Percentiles rank a stretch among this genome's conserved stretches.
Evolutionary conservation across 106 monocot species (phyloP).

Genomic region (Acanthochlamys bracteata): DNA sequence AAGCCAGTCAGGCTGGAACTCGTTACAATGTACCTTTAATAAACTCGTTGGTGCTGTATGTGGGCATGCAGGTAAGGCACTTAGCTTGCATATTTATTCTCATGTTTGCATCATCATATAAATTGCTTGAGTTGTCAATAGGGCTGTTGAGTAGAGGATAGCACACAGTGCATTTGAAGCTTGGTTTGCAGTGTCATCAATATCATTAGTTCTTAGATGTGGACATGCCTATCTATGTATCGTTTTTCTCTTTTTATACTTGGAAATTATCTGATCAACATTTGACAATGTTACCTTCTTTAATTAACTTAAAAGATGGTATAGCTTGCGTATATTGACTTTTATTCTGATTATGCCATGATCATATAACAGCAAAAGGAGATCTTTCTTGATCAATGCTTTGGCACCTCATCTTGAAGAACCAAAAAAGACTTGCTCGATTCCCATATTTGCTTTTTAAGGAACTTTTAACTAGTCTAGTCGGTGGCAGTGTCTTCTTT

Average conservation of each 20-base stretch:
- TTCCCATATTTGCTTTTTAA: too few species aligned
- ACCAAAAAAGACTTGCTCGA: too few species aligned
- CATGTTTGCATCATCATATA: neutral
- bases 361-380: too few species aligned
- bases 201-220: too few species aligned
- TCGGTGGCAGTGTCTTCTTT: neutral
- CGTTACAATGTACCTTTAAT: constrained; percentile 91
- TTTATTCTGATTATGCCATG: too few species aligned
- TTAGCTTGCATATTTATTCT: neutral
- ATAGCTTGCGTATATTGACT: too few species aligned
- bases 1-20: constrained; percentile 62
- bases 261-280: neutral
- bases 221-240: neutral
- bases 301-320: too few species aligned
- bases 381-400: too few species aligned
- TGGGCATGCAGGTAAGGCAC: constrained; percentile 82
- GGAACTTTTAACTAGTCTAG: too few species aligned
- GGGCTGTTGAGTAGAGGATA: neutral
- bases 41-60: constrained; percentile 93
- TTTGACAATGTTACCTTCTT: too few species aligned
- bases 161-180: neutral
- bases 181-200: neutral
- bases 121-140: neutral
- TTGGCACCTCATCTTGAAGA: too few species aligned
- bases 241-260: neutral